Evolutionary conservation across 2,329 filamentous ascomycete genomes (phyloP).

Genomic region (Pestalotiopsis fici): DNA sequence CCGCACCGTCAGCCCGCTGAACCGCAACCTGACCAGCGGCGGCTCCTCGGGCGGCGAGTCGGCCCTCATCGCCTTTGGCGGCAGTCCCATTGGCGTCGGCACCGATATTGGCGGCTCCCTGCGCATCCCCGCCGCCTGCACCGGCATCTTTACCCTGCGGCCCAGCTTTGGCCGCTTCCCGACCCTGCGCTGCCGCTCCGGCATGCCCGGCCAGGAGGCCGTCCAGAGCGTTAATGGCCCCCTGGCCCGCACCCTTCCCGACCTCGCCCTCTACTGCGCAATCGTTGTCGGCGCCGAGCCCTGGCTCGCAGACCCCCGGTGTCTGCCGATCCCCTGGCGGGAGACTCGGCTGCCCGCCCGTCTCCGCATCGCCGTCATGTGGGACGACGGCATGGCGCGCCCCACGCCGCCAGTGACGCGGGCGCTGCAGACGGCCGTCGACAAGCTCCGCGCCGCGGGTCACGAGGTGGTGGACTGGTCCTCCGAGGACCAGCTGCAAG

Average conservation of each 20-base stretch:
- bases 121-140: slow-evolving; percentile 33
- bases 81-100: slow-evolving; percentile 55
- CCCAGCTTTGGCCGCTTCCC: slow-evolving; percentile 60
- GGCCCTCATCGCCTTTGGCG: slow-evolving; percentile 60
- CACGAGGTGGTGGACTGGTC: slow-evolving; percentile 56
- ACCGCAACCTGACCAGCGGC: slow-evolving; percentile 60
- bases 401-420: slow-evolving; percentile 67
- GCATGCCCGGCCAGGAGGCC: slow-evolving; percentile 66
- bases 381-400: slow-evolving; percentile 63
- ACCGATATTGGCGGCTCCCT: slow-evolving; percentile 34
- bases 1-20: slow-evolving; percentile 62
- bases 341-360: slow-evolving; percentile 31
- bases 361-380: slow-evolving; percentile 62
- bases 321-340: slow-evolving; percentile 60
- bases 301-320: slow-evolving; percentile 59
- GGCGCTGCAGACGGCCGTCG: slow-evolving; percentile 49
- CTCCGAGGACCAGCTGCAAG: slow-evolving; percentile 42
- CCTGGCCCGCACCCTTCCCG: slow-evolving; percentile 55
- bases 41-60: slow-evolving; percentile 70
- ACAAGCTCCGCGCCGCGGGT: slow-evolving; percentile 43
- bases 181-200: slow-evolving; percentile 52
- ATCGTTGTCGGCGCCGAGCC: slow-evolving; percentile 52
- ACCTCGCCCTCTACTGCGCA: slow-evolving; percentile 56
- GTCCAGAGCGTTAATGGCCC: slow-evolving; percentile 66
- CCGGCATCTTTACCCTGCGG: slow-evolving; percentile 27